Conservation (phyloP, 2,329 filamentous ascomycete genomes). For the Chrysosphaeria jannelii region DNA sequence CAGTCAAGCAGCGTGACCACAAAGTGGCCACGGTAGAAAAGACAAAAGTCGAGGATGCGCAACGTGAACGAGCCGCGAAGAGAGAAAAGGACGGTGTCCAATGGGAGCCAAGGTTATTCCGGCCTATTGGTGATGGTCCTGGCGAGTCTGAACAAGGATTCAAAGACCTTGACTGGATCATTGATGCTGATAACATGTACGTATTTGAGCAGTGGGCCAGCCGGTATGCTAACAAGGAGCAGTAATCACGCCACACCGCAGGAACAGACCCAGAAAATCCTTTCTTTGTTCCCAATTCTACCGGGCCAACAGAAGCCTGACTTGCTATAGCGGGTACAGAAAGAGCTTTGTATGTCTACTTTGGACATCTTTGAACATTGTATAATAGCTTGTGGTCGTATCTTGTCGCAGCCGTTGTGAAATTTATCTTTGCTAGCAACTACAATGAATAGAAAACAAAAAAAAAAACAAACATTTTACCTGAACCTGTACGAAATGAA, state of each 20-base stretch:
- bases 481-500: background rate
- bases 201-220: too few relatives aligned
- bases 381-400: too few relatives aligned
- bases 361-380: too few relatives aligned
- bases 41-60: slow-evolving; percentile 78
- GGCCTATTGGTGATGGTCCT: slow-evolving; percentile 37
- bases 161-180: slow-evolving; percentile 82
- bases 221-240: too few relatives aligned
- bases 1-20: slow-evolving; percentile 64
- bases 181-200: slow-evolving; percentile 63
- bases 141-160: slow-evolving; percentile 50
- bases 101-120: slow-evolving; percentile 72
- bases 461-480: background rate
- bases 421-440: too few relatives aligned
- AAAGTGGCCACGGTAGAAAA: slow-evolving; percentile 80
- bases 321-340: too few relatives aligned
- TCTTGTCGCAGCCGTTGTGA: too few relatives aligned
- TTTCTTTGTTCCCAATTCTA: slow-evolving; percentile 61
- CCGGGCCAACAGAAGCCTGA: too few relatives aligned
- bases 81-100: slow-evolving; percentile 51
- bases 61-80: slow-evolving; percentile 63
- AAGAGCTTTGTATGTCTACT: too few relatives aligned
- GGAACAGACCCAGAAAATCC: slow-evolving; percentile 51
- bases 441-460: background rate
- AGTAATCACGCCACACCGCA: slow-evolving; percentile 30